A percentile compares a stretch with the other conserved stretches of the same genome.
Evolutionary conservation across 345 rosid genomes (phyloP).

Genomic region (Citrus hindsii): DNA sequence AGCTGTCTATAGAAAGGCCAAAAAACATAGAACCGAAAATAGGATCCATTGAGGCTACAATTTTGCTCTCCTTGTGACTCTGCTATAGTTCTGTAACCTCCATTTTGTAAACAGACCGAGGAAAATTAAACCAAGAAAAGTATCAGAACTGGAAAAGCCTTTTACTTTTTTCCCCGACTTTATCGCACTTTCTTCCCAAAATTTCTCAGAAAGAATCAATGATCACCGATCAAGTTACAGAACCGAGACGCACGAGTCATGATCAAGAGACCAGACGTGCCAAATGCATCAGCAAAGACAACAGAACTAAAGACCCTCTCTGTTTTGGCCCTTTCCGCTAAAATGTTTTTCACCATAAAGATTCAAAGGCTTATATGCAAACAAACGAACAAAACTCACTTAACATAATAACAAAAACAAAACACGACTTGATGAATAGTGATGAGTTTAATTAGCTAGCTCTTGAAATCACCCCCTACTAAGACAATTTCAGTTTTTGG

Average conservation of each 20-base stretch:
- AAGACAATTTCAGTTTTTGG: constrained; percentile 4
- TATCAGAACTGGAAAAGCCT: background rate
- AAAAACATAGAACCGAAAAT: constrained; percentile 18
- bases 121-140: background rate
- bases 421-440: background rate
- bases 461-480: constrained; percentile 9
- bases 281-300: constrained; percentile 25
- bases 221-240: background rate
- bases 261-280: constrained; percentile 42
- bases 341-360: background rate
- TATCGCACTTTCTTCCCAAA: constrained; percentile 22
- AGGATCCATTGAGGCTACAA: constrained; percentile 14
- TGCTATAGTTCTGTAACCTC: constrained; percentile 29
- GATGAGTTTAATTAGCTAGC: background rate
- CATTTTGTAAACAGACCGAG: constrained; percentile 18
- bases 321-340: background rate
- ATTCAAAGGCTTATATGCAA: constrained; percentile 4
- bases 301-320: constrained; percentile 11
- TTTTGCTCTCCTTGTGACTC: background rate
- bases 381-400: constrained; percentile 4
- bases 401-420: background rate
- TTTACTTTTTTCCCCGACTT: constrained; percentile 26
- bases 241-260: constrained; percentile 25
- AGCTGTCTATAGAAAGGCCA: constrained; percentile 14
- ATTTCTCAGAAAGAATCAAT: constrained; percentile 16